Evolutionary conservation across 768 basidiomycete species (phyloP).

Genomic region (Podaxis sp.): DNA sequence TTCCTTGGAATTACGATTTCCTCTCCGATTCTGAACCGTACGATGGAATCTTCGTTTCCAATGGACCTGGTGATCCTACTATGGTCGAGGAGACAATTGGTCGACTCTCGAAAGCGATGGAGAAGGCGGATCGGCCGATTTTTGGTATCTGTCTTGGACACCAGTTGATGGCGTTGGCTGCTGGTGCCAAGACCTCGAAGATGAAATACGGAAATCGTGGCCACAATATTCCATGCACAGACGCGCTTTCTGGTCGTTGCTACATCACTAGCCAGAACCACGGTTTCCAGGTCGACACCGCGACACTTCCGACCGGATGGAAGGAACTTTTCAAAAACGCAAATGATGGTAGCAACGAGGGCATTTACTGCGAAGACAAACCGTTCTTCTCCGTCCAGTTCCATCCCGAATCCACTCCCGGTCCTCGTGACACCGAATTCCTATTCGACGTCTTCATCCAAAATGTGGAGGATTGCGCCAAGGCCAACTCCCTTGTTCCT

Average conservation of each 20-base stretch:
- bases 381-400: slow-evolving; percentile 99
- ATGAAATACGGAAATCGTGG: slow-evolving; percentile 99
- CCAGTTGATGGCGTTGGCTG: slow-evolving; percentile 92
- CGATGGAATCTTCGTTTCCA: slow-evolving; percentile 96
- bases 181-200: slow-evolving; percentile 92
- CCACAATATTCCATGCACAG: slow-evolving; percentile 97
- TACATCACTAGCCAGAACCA: slow-evolving; percentile 99
- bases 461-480: slow-evolving; percentile 74
- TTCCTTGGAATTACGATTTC: slow-evolving; percentile 97
- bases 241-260: slow-evolving; percentile 89
- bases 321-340: slow-evolving; percentile 94
- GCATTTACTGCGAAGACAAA: slow-evolving; percentile 89
- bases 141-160: slow-evolving; percentile 99
- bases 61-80: slow-evolving; percentile 96
- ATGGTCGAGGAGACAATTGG: slow-evolving; percentile 74
- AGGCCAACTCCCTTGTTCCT: slow-evolving; percentile 51
- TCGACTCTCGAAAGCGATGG: slow-evolving; percentile 63
- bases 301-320: slow-evolving; percentile 81
- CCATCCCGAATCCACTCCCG: slow-evolving; percentile 96
- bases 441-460: slow-evolving; percentile 97
- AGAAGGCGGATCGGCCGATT: slow-evolving; percentile 79
- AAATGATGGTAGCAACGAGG: slow-evolving; percentile 97
- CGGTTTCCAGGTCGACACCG: slow-evolving; percentile 90
- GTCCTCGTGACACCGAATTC: slow-evolving; percentile 98
- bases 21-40: slow-evolving; percentile 75